Evolutionary conservation across 139 green algal species (phyloP).

Genomic region (Closterium sp.): DNA sequence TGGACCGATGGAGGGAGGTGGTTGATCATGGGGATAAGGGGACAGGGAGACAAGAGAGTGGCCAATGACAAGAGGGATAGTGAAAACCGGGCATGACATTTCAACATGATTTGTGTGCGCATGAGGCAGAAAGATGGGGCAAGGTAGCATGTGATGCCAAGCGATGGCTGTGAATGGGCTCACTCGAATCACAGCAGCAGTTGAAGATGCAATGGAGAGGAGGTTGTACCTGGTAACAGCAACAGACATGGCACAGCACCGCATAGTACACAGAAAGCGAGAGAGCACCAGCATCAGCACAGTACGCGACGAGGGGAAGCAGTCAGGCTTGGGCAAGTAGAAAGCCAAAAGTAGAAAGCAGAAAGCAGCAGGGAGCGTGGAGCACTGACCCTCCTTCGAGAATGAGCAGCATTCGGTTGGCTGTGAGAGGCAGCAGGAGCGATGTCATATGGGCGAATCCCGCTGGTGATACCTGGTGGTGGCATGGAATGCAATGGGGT

Average conservation of each 20-base stretch:
- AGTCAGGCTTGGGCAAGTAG: not conserved
- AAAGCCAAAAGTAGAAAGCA: not conserved
- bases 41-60: not conserved
- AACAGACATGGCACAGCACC: not conserved
- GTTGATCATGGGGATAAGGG: not conserved
- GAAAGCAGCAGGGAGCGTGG: too few relatives aligned
- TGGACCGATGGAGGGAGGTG: not conserved
- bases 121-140: not conserved
- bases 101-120: too few relatives aligned
- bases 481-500: not conserved
- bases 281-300: too few relatives aligned
- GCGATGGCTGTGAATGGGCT: too few relatives aligned
- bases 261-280: too few relatives aligned
- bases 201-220: not conserved
- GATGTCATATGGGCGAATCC: conserved; percentile 59
- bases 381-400: conserved; percentile 54
- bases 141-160: too few relatives aligned
- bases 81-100: too few relatives aligned
- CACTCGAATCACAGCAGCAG: not conserved
- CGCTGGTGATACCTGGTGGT: conserved; percentile 36
- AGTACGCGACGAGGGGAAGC: not conserved
- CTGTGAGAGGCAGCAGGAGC: conserved; percentile 24
- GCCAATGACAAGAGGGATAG: too few relatives aligned
- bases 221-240: not conserved
- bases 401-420: conserved; percentile 37